Conservation (phyloP, 1,284 basidiomycete species). For the Boletus hoseneyae region DNA sequence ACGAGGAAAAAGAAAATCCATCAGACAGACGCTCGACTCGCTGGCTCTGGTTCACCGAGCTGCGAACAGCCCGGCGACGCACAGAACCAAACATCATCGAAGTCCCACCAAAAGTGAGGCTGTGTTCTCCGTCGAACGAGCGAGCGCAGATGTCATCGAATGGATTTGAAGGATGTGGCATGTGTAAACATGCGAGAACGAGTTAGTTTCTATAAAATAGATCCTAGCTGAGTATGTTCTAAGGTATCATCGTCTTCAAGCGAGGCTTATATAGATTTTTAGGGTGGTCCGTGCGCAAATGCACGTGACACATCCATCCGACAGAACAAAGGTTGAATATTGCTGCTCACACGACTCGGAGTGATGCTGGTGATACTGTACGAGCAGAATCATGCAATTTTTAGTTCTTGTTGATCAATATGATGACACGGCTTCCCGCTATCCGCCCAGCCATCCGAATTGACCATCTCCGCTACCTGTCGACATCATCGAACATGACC, state of each 20-base stretch:
- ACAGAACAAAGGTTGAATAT: too few relatives aligned
- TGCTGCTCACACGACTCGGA: too few relatives aligned
- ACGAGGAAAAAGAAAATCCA: slow-evolving; percentile 45
- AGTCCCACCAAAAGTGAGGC: slow-evolving; percentile 35
- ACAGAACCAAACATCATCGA: slow-evolving; percentile 69
- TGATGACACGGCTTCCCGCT: not conserved
- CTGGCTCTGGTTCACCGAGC: slow-evolving; percentile 41
- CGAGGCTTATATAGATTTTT: not conserved
- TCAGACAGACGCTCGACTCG: slow-evolving; percentile 72
- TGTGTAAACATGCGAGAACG: slow-evolving; percentile 84
- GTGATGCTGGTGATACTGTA: too few relatives aligned
- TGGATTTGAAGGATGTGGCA: slow-evolving; percentile 72
- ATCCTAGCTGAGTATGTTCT: slow-evolving; percentile 89
- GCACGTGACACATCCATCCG: too few relatives aligned
- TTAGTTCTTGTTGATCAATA: not conserved
- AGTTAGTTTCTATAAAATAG: slow-evolving; percentile 88
- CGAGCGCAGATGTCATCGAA: slow-evolving; percentile 17
- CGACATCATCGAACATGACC: slow-evolving; percentile 18
- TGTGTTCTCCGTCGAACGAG: slow-evolving; percentile 80
- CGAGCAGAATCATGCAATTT: not conserved
- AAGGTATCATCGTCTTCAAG: not conserved
- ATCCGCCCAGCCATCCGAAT: not conserved
- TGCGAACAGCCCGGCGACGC: slow-evolving; percentile 30
- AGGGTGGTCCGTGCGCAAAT: slow-evolving; percentile 28
- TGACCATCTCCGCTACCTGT: slow-evolving; percentile 10